phyloP scores from a whole-genome alignment of 1,284 basidiomycete genomes.

The Ceratorhiza oryzae-sativae region DNA sequence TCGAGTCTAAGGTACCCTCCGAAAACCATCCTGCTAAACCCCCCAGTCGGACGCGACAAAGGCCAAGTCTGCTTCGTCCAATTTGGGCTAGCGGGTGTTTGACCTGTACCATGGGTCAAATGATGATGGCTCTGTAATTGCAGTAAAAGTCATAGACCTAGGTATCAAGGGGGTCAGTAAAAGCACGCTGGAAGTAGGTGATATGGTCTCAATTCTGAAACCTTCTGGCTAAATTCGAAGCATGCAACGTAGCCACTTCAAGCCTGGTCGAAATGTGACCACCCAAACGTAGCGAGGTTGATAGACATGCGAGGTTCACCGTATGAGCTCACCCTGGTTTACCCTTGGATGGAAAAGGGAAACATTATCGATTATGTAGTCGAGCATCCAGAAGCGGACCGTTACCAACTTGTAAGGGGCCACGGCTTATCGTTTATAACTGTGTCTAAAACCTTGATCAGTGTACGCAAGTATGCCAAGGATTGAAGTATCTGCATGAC shows the following conservation, averaged over 20 bases:
- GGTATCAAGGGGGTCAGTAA: neutral
- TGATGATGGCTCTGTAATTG: neutral
- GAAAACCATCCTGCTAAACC: neutral
- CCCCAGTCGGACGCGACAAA: neutral
- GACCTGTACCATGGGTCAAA: neutral
- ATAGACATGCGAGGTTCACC: neutral
- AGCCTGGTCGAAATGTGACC: slow-evolving; percentile 8
- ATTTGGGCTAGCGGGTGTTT: neutral
- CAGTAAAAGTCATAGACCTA: neutral
- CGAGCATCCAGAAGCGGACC: neutral
- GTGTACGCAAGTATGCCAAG: neutral
- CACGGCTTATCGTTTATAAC: too few relatives aligned
- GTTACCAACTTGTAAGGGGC: neutral
- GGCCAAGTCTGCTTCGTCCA: neutral
- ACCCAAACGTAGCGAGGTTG: neutral
- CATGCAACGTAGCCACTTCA: neutral
- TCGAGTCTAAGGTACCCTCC: neutral
- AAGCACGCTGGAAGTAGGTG: neutral
- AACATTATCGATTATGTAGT: neutral
- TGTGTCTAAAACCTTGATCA: neutral
- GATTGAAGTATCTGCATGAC: neutral
- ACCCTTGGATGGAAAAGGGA: neutral
- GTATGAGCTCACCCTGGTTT: neutral
- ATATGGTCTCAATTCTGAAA: neutral
- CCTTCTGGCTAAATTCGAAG: neutral